A percentile compares a stretch with the other conserved stretches of the same genome.
phyloP scores from a whole-genome alignment of 192 early-diverging fungal genomes.

The Backusella psychrophila region DNA sequence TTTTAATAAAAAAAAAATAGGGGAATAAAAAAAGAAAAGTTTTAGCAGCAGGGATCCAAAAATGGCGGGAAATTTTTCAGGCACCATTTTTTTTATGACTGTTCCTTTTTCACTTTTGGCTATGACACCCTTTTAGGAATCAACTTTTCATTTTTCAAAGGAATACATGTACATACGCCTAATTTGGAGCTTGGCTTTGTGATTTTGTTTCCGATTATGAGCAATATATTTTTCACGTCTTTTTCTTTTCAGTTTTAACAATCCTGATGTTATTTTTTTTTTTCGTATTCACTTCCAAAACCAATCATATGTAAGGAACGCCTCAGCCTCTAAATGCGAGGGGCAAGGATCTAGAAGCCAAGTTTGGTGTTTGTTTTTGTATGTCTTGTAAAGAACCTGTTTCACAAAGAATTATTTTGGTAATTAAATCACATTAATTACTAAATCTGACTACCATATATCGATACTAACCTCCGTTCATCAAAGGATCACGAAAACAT shows the following conservation, averaged over 20 bases:
- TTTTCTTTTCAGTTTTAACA: background rate
- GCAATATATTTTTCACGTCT: background rate
- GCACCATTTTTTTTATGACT: constrained; percentile 13
- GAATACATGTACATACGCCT: background rate
- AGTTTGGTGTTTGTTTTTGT: background rate
- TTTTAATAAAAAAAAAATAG: constrained; percentile 8
- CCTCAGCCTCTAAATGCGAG: background rate
- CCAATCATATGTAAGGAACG: background rate
- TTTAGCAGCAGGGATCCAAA: constrained; percentile 7
- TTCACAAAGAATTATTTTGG: constrained; percentile 4
- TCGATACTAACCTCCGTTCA: background rate
- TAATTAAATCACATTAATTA: constrained; percentile 1
- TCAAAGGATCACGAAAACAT: background rate
- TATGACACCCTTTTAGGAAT: background rate
- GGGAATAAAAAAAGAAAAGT: background rate
- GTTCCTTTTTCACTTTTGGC: background rate
- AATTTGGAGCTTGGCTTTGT: background rate
- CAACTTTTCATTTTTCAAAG: background rate
- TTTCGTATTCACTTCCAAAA: background rate
- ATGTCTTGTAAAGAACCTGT: background rate
- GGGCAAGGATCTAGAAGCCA: background rate
- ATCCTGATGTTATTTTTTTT: background rate
- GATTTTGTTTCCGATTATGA: background rate
- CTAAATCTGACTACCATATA: background rate
- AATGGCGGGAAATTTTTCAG: constrained; percentile 16